phyloP scores from a whole-genome alignment of 23 red algal genomes.

The Gracilariopsis chorda region DNA sequence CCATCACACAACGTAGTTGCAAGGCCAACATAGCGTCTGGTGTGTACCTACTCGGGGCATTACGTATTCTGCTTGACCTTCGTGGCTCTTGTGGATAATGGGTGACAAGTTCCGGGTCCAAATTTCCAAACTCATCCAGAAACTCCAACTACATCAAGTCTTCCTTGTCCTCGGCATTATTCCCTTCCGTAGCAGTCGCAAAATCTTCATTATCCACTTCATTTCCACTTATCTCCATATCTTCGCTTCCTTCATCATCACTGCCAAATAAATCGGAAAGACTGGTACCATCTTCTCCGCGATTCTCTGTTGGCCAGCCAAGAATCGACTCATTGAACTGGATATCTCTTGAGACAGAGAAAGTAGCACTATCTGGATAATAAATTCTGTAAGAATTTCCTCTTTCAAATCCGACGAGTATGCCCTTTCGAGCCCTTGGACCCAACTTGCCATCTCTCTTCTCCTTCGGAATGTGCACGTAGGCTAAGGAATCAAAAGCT shows the following conservation, averaged over 20 bases:
- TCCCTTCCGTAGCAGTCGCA: neutral
- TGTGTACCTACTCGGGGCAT: neutral
- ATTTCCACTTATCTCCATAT: neutral
- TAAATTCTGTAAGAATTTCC: constrained; percentile 31
- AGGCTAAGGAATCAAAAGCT: neutral
- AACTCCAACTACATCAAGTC: neutral
- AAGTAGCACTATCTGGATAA: neutral
- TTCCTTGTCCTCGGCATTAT: neutral
- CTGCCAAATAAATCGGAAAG: neutral
- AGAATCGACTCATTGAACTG: constrained; percentile 5
- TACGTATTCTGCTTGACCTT: neutral
- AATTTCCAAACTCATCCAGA: constrained; percentile 3
- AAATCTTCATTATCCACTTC: neutral
- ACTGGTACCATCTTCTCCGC: neutral
- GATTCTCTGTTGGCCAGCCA: neutral
- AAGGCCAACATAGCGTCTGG: neutral
- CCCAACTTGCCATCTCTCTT: constrained; percentile 7
- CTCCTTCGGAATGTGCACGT: constrained; percentile 19
- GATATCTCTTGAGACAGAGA: neutral
- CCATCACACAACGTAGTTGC: neutral
- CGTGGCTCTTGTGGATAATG: neutral
- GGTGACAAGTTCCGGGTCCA: neutral
- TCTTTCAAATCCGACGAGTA: constrained; percentile 18
- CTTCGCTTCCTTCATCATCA: neutral
- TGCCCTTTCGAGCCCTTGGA: neutral